These are phyloP conservation scores for Excoecaria cochinchinensis DNA, from an alignment of 345 rosid species.

Conservation along the genomic window DNA sequence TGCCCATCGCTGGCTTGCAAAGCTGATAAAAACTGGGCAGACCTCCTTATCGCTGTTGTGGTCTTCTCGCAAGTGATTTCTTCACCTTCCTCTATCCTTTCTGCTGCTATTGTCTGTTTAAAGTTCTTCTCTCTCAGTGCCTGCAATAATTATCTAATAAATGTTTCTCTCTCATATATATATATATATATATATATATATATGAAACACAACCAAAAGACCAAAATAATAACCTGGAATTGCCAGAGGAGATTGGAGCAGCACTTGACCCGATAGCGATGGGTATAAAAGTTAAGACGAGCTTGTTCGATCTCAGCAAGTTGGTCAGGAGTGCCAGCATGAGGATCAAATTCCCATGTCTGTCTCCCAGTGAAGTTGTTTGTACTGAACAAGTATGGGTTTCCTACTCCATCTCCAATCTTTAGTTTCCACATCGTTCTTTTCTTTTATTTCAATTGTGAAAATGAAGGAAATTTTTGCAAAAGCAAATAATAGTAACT, in stretches of 20 bases:
- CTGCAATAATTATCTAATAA: not conserved
- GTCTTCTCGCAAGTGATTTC: slow-evolving; percentile 13
- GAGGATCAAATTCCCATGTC: slow-evolving; percentile 22
- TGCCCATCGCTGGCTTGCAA: slow-evolving; percentile 25
- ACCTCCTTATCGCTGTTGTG: slow-evolving; percentile 16
- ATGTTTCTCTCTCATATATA: not conserved
- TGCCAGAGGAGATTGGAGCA: slow-evolving; percentile 27
- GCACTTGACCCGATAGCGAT: slow-evolving; percentile 25
- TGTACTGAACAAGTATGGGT: slow-evolving; percentile 21
- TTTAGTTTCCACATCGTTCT: slow-evolving; percentile 23
- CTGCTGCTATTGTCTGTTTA: slow-evolving; percentile 7
- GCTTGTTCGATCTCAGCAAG: slow-evolving; percentile 22
- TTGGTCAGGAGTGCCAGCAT: slow-evolving; percentile 23
- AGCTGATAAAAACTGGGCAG: slow-evolving; percentile 17
- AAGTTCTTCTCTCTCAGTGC: slow-evolving; percentile 18
- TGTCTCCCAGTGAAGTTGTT: slow-evolving; percentile 26
- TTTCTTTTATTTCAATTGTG: too few relatives aligned
- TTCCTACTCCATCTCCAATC: slow-evolving; percentile 14
- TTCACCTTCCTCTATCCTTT: slow-evolving; percentile 10
- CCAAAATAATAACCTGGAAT: not conserved
- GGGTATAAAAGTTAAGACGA: slow-evolving; percentile 20
- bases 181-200: too few relatives aligned
- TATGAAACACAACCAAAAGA: too few relatives aligned
- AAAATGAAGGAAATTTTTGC: too few relatives aligned
- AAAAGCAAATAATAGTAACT: not conserved